Base-by-base conservation (phyloP, 2,329 filamentous ascomycete species). In the Calonectria pauciramosa region DNA sequence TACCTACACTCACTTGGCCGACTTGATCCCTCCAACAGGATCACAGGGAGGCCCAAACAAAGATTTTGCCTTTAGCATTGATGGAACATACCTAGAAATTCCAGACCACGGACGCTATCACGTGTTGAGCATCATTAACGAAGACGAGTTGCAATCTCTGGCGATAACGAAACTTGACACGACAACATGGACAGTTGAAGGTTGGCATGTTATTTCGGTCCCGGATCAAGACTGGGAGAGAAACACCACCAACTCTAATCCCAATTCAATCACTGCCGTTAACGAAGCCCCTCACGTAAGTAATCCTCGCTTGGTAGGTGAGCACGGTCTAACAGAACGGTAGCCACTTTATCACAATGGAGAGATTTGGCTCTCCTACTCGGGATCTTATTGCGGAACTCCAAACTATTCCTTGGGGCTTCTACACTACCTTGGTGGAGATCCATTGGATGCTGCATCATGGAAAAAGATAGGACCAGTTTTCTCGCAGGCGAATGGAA, bases 1-100 rank as follows among this genome's bases (percentile, higher is more conserved):
- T 23, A 63, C 34, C n/a, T 63, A 63, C 23, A 63, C 56, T 14
- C 38, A 63, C 36, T 4, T 63, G 11, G 34, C 56, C 16, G 32
- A 36, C 14, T 41, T 63, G 23, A 23, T 63, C 4, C 56, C 56
- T 8, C 56, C 56, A 63, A 63, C 56, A 20, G 56, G 56, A 30
- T 63, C 56, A 28, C 56, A 63, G 13, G 56, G 56, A 20, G 56
- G 56, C 8, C 56, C 56, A 41, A 63, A 63, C 56, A 63, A 63
- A 8, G 56, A 63, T 14, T 63, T 63, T 28, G 56, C 7, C 23
- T 63, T 63, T 18, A 63, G 56, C 34, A 63, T 63, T 20, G 56
- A 63, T 28, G 56, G 56, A 30, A 63, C 56, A 13, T 63, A 63
- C 8, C 23, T 63, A 8, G 56, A 63, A 18, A 63, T 63, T 7